Evolutionary conservation across 345 rosid species (phyloP), one percentile per base, ranked within the genome.

Genomic region (Syzygium aromaticum): DNA sequence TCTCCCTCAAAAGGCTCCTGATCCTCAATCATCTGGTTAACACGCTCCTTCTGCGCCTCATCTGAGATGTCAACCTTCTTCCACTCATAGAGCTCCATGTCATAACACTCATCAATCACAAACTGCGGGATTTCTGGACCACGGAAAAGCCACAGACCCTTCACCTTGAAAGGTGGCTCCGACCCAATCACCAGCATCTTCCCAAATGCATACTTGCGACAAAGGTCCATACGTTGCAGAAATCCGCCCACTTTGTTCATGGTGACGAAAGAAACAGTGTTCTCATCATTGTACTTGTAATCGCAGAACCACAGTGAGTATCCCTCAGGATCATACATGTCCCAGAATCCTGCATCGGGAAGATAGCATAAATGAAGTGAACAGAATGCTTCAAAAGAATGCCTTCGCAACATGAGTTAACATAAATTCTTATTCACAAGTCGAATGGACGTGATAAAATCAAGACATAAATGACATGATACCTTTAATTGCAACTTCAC

Each of bases 71-170:
- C 98, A 16, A 93, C 99, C 92, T 97, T 97, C 46, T 85, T 96
- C 99, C 99, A 97, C 78, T 96, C 98, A 7, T 95, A 97, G 15
- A 97, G 93, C 91, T 97, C 99, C 99, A 97, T 97, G 93, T 97
- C 99, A 25, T 97, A 96, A 89, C 96, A 95, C 94, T 97, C 99
- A 4, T 97, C 96, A 4, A 96, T 88, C n/a, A 97, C 87, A 84
- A 97, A 97, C 88, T 96, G 89, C 0, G 99, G 99, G 87, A 97
- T 90, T 91, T 96, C 96, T 86, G 89, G 89, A 77, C 99, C 99
- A 1, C 99, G 99, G 97, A 97, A 97, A 22, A 97, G 94, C 99
- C 99, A 97, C 84, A 97, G 85, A 22, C 99, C 99, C 94, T 95
- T 94, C 52, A 96, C 98, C 94, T 96, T 95, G 94, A 88, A 97